These are phyloP conservation scores for Tricholomella constricta DNA, from an alignment of 768 basidiomycete genomes.

Conservation along the genomic window DNA sequence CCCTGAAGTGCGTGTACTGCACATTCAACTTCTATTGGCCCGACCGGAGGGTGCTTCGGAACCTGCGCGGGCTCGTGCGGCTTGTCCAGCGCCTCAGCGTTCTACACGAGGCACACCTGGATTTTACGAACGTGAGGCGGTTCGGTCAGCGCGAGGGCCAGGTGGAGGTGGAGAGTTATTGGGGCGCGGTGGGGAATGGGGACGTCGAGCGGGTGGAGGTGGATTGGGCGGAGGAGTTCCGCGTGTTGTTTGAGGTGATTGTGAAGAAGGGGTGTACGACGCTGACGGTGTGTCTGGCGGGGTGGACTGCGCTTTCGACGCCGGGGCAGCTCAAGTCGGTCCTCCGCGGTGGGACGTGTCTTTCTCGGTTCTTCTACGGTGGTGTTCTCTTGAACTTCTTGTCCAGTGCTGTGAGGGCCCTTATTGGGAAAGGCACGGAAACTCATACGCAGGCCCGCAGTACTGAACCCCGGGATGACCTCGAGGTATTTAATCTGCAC, in stretches of 20 bases:
- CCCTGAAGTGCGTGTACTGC: slow-evolving; percentile 15
- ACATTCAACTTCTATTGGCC: slow-evolving; percentile 15
- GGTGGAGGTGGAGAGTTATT: background rate
- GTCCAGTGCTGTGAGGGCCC: background rate
- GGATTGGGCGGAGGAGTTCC: slow-evolving; percentile 9
- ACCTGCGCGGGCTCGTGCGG: slow-evolving; percentile 2
- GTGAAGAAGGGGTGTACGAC: slow-evolving; percentile 10
- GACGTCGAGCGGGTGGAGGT: background rate
- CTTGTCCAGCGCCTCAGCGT: background rate
- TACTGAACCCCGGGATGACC: background rate
- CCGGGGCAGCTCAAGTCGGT: background rate
- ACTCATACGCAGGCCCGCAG: background rate
- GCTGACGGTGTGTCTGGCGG: slow-evolving; percentile 10
- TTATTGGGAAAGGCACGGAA: background rate
- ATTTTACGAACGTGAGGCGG: slow-evolving; percentile 2
- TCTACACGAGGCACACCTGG: slow-evolving; percentile 11
- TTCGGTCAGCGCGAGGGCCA: background rate
- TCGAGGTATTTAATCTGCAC: slow-evolving; percentile 23
- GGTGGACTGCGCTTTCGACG: background rate
- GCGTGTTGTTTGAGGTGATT: slow-evolving; percentile 2
- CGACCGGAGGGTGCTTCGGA: background rate
- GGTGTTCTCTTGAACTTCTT: background rate
- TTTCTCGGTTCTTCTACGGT: background rate
- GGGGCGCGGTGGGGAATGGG: background rate
- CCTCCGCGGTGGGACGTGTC: background rate